These are phyloP conservation scores for Venturia aucupariae DNA, from an alignment of 2,329 filamentous ascomycete species.

Conservation along the genomic window DNA sequence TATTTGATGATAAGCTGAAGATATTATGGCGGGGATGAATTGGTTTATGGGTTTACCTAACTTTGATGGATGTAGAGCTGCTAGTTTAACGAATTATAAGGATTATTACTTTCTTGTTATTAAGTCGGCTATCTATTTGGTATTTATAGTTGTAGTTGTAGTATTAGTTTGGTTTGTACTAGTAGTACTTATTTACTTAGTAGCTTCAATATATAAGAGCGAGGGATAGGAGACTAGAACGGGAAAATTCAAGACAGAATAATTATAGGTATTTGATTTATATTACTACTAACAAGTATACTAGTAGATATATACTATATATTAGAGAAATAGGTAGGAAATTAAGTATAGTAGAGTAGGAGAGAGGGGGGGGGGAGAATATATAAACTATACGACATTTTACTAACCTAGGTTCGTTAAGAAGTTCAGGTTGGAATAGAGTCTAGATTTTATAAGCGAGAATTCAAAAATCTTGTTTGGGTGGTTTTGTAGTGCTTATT, in stretches of 20 bases:
- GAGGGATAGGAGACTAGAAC: neutral
- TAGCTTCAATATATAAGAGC: neutral
- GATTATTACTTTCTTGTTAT: no score
- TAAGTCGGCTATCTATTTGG: neutral
- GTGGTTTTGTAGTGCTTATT: no score
- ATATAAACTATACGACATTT: neutral
- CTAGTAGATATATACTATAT: neutral
- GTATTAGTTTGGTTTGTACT: neutral
- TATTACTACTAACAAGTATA: neutral
- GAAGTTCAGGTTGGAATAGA: no score
- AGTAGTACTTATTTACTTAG: no score
- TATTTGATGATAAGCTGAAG: no score
- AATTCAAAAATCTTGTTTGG: no score
- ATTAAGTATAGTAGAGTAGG: neutral
- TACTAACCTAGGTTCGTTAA: no score
- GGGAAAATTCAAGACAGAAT: neutral
- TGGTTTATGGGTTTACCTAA: neutral
- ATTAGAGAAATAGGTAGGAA: neutral
- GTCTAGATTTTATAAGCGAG: no score
- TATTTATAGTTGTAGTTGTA: neutral
- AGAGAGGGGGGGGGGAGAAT: neutral
- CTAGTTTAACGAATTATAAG: no score
- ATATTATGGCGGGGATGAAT: no score
- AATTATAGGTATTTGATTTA: neutral
- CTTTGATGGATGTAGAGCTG: no score